Evolutionary conservation across 768 basidiomycete species (phyloP).

Genomic region (Trametopsis cervina): DNA sequence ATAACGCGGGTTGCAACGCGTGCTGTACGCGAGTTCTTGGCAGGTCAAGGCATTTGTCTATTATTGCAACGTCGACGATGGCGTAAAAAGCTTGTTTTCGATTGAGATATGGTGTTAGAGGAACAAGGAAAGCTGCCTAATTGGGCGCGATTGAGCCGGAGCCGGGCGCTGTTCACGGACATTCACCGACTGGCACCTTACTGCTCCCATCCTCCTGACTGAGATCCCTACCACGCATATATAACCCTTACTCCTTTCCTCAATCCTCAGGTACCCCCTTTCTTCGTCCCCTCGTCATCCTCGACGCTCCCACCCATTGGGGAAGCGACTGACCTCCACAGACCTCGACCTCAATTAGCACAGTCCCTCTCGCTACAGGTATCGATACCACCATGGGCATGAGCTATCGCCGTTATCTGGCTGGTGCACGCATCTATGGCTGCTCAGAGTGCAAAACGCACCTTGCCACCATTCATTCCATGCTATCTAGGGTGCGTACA

Average conservation of each 20-base stretch:
- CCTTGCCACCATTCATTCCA: conserved; percentile 84
- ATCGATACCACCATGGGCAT: conserved; percentile 60
- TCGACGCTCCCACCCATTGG: background rate
- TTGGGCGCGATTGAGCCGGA: background rate
- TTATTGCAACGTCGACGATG: background rate
- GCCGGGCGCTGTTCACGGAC: background rate
- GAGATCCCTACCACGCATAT: conserved; percentile 8
- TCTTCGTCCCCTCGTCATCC: conserved; percentile 2
- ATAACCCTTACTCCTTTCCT: conserved; percentile 1
- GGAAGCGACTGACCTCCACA: background rate
- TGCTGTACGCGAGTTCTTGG: no score
- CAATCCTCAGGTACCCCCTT: background rate
- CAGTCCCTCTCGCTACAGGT: background rate
- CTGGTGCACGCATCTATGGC: conserved; percentile 81
- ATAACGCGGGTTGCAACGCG: no score
- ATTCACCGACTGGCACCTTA: conserved; percentile 2
- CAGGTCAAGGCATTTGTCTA: background rate
- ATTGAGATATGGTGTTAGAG: background rate
- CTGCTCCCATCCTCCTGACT: conserved; percentile 10
- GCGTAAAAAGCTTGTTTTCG: background rate
- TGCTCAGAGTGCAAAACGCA: conserved; percentile 85
- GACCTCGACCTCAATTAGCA: background rate
- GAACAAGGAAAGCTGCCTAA: conserved; percentile 8
- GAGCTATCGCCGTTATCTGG: conserved; percentile 82
- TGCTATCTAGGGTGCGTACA: conserved; percentile 75